These are phyloP conservation scores for Adansonia madagascariensis DNA, from an alignment of 441 rosid genomes.

Conservation along the genomic window DNA sequence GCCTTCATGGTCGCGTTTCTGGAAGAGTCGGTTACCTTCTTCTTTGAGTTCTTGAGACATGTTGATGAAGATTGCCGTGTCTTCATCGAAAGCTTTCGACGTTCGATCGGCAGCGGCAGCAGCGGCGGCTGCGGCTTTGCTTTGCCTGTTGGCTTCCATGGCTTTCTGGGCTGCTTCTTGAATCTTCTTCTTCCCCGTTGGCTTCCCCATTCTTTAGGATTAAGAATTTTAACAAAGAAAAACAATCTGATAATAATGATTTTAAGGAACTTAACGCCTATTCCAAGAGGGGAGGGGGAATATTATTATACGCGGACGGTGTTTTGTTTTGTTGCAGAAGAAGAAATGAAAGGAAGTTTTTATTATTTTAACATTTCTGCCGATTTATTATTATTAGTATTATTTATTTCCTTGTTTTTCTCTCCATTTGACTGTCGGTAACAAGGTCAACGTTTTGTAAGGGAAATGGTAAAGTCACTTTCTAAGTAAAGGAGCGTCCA, in stretches of 20 bases:
- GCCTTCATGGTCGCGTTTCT: slow-evolving; percentile 88
- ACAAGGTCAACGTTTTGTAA: slow-evolving; percentile 5
- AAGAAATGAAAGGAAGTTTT: neutral
- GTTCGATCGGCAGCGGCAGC: slow-evolving; percentile 40
- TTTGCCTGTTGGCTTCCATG: slow-evolving; percentile 39
- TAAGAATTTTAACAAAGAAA: neutral
- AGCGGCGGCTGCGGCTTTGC: slow-evolving; percentile 27
- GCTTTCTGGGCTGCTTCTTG: slow-evolving; percentile 39
- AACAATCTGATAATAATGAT: neutral
- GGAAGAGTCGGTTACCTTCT: slow-evolving; percentile 84
- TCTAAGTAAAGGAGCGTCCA: neutral
- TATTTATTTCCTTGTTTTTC: neutral
- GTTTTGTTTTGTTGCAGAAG: neutral
- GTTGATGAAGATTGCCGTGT: slow-evolving; percentile 83
- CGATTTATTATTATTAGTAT: neutral
- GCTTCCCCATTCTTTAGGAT: slow-evolving; percentile 71
- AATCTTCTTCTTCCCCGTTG: slow-evolving; percentile 80
- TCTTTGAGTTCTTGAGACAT: slow-evolving; percentile 92
- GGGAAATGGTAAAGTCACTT: neutral
- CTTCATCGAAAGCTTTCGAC: slow-evolving; percentile 82
- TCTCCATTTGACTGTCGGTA: neutral
- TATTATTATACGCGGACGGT: neutral
- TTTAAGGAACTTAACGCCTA: neutral
- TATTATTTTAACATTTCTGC: neutral
- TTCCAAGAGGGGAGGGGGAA: neutral